Conservation (phyloP, 2,329 filamentous ascomycete species). For the Exophiala calicioides region DNA sequence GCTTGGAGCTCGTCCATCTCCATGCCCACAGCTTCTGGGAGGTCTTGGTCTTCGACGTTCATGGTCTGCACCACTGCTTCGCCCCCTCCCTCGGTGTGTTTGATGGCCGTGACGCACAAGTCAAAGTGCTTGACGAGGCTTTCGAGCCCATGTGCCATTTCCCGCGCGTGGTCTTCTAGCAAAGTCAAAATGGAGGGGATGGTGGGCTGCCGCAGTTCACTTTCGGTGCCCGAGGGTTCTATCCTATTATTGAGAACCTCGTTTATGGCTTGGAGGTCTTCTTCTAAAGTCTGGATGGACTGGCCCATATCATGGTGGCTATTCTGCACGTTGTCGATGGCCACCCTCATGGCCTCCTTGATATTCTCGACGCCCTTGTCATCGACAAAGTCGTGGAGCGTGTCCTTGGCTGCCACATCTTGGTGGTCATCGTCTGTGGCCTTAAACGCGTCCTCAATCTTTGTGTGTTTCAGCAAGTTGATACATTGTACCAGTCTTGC, state of each 20-base stretch:
- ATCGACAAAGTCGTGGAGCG: slow-evolving; percentile 67
- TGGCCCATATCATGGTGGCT: slow-evolving; percentile 59
- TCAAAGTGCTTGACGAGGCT: slow-evolving; percentile 88
- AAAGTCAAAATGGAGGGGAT: slow-evolving; percentile 59
- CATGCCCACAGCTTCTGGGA: slow-evolving; percentile 52
- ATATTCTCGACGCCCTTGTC: slow-evolving; percentile 62
- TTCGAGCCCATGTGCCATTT: slow-evolving; percentile 78
- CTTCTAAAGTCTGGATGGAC: slow-evolving; percentile 68
- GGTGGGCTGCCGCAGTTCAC: slow-evolving; percentile 38
- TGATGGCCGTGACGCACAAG: slow-evolving; percentile 85
- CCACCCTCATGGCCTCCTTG: slow-evolving; percentile 56
- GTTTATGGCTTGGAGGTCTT: slow-evolving; percentile 67
- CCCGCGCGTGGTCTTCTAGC: slow-evolving; percentile 73
- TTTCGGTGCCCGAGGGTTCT: slow-evolving; percentile 33
- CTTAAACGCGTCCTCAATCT: slow-evolving; percentile 59
- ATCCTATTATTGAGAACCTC: slow-evolving; percentile 48
- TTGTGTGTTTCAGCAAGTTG: slow-evolving; percentile 56
- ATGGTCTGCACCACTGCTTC: slow-evolving; percentile 67
- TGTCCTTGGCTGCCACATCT: slow-evolving; percentile 46
- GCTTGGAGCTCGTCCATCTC: slow-evolving; percentile 37
- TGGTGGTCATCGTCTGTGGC: slow-evolving; percentile 4
- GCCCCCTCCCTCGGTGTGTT: slow-evolving; percentile 80
- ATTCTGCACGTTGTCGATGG: slow-evolving; percentile 62
- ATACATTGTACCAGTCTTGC: slow-evolving; percentile 58
- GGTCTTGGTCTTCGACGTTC: slow-evolving; percentile 55